A percentile compares a stretch with the other conserved stretches of the same genome.
phyloP scores from a whole-genome alignment of 345 rosid genomes.

The Diplotaxis tenuifolia region DNA sequence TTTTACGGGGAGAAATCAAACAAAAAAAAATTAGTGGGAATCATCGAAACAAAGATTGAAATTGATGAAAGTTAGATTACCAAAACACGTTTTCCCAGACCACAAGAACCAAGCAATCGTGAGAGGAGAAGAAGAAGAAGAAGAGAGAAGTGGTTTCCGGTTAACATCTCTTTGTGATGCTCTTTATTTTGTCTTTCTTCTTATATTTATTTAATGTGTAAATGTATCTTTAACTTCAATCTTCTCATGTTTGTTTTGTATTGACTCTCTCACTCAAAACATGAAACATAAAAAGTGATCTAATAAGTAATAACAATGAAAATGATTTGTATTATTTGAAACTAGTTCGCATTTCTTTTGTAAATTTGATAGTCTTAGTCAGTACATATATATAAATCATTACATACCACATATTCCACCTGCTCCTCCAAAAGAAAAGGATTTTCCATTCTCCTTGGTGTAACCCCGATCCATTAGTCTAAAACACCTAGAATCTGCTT shows the following conservation, averaged over 20 bases:
- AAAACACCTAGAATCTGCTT: slow-evolving; percentile 15
- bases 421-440: slow-evolving; percentile 18
- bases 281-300: background rate
- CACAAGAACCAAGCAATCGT: background rate
- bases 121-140: background rate
- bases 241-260: background rate
- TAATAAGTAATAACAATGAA: too few species aligned
- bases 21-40: background rate
- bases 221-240: background rate
- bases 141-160: background rate
- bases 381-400: background rate
- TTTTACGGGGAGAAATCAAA: slow-evolving; percentile 14
- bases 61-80: slow-evolving; percentile 27
- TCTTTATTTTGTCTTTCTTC: background rate
- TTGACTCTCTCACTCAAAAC: background rate
- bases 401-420: slow-evolving; percentile 19
- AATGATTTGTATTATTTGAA: too few species aligned
- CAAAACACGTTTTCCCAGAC: slow-evolving; percentile 12
- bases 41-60: background rate
- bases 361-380: background rate
- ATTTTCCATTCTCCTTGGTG: background rate
- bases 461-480: background rate
- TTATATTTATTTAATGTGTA: background rate
- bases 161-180: background rate
- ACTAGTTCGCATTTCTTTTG: too few species aligned